These are phyloP conservation scores for Geranium brycei DNA, from an alignment of 345 rosid species.

Conservation along the genomic window DNA sequence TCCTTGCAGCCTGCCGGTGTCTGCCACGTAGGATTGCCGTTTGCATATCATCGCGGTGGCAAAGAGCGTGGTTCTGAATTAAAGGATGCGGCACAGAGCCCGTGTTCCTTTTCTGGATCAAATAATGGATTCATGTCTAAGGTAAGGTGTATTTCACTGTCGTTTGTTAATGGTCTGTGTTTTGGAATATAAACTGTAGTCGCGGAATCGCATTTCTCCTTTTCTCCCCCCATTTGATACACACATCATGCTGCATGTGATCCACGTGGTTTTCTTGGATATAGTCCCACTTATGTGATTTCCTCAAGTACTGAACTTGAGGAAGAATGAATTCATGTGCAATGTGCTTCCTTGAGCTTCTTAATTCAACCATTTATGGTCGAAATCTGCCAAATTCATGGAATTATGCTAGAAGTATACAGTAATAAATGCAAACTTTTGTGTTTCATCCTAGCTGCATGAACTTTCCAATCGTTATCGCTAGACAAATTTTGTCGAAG, in stretches of 20 bases:
- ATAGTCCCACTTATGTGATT: no score
- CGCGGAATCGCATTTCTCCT: no score
- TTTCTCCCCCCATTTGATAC: no score
- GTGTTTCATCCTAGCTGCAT: no score
- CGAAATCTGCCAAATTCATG: background rate
- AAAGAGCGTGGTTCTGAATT: conserved; percentile 22
- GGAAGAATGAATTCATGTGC: background rate
- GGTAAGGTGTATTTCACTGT: conserved; percentile 21
- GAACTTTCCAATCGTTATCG: no score
- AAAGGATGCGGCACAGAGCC: conserved; percentile 35
- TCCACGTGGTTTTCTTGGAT: no score
- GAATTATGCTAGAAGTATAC: background rate
- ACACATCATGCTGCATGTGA: no score
- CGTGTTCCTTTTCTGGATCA: conserved; percentile 25
- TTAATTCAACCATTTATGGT: background rate
- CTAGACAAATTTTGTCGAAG: no score
- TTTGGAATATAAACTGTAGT: no score
- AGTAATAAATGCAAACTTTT: no score
- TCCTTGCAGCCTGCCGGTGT: conserved; percentile 25
- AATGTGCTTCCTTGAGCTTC: background rate
- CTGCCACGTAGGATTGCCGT: conserved; percentile 23
- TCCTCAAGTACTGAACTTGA: no score
- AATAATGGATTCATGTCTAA: conserved; percentile 31
- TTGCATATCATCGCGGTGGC: conserved; percentile 18
- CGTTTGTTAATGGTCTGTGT: background rate